Evolutionary conservation across 2,329 filamentous ascomycete species (phyloP), one percentile per base, ranked within the genome.

Genomic region (Aspergillus chevalieri): DNA sequence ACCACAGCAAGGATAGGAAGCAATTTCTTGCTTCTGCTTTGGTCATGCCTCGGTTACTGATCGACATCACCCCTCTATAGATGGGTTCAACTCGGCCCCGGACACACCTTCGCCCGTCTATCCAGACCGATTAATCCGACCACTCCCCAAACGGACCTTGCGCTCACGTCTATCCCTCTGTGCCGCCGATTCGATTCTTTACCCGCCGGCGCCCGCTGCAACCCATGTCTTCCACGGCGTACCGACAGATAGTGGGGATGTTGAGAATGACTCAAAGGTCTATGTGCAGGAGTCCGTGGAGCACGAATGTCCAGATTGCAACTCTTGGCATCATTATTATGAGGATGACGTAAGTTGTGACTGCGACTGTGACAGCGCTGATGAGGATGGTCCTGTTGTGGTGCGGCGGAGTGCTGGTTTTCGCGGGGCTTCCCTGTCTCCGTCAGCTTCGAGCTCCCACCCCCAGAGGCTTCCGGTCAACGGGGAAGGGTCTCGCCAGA

Each of bases 91-190:
- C 56, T 72, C 74, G 61, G 70, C 71, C 61, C 72, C 74, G 58
- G 89, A 95, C 76, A 86, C 86, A 51, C 79, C 84, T 56, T 93
- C 89, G 52, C 83, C 87, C 52, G 78, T 89, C 63, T 95, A 88
- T 67, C 89, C 89, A 57, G 88, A 95, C 66, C 85, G 93, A 70
- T 87, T 92, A 53, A 98, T 98, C 67, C 86, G 90, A 65, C 93
- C 93, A 49, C 76, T 98, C 52, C 93, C 93, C 41, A 93, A 88
- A 72, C 86, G 90, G 63, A 86, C 88, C 56, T 79, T 98, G 48
- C 88, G 91, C 61, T 90, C 93, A 66, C 84, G 89, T 49, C 78
- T 98, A 47, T 91, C 92, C 28, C 85, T 88, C 52, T 89, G 95
- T 67, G 84, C 87, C 60, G 89, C 87, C 49, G 85, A 86, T 47